Evolutionary conservation across 2,329 filamentous ascomycete genomes (phyloP).

Genomic region (Dothistroma septosporum): DNA sequence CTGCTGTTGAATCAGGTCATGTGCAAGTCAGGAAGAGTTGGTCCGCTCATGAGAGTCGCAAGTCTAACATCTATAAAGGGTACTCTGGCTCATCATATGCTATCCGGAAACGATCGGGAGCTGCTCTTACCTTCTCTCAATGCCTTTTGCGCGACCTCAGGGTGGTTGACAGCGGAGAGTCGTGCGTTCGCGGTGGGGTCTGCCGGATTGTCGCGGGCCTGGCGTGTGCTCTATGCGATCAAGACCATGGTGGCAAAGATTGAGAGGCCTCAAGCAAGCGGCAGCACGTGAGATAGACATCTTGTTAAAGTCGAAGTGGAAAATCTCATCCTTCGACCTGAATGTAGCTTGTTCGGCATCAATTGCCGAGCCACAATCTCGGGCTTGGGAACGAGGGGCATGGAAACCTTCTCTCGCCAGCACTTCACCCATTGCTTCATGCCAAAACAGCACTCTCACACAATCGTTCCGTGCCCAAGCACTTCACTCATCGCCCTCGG

Average conservation of each 20-base stretch:
- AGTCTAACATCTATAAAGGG: slow-evolving; percentile 25
- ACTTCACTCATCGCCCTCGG: not conserved
- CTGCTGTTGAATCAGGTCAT: not conserved
- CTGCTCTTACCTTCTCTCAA: not conserved
- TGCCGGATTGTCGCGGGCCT: not conserved
- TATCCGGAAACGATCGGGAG: not conserved
- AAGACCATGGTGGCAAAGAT: not conserved
- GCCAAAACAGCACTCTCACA: not conserved
- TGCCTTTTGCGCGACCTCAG: not conserved
- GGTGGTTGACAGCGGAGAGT: not conserved
- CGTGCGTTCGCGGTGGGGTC: not conserved
- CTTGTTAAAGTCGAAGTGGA: not conserved
- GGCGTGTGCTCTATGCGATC: not conserved
- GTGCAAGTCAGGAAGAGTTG: slow-evolving; percentile 14
- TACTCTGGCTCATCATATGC: slow-evolving; percentile 18
- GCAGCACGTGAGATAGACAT: not conserved
- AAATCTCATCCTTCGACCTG: not conserved
- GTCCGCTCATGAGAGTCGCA: slow-evolving; percentile 17
- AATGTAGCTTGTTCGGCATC: not conserved
- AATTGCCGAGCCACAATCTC: not conserved
- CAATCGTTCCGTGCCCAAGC: not conserved
- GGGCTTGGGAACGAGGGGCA: not conserved
- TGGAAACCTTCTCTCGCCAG: not conserved
- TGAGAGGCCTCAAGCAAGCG: not conserved
- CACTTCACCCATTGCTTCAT: not conserved